These are phyloP conservation scores for Aureobasidium sp. DNA, from an alignment of 2,329 filamentous ascomycete genomes.

Conservation along the genomic window DNA sequence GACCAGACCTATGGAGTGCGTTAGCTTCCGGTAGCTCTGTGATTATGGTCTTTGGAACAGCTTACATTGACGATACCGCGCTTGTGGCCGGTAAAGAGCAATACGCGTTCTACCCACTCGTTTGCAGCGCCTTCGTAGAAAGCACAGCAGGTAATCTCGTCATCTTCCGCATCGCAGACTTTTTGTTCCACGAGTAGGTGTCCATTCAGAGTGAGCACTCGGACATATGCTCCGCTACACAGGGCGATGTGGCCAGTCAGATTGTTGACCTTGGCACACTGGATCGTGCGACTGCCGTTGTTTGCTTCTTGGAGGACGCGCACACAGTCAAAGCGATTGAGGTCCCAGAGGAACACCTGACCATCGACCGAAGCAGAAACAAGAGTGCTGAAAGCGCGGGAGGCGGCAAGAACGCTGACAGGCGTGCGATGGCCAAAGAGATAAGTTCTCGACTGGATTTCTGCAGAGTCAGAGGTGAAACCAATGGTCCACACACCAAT, in stretches of 20 bases:
- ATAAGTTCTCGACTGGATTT: constrained; percentile 67
- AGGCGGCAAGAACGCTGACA: constrained; percentile 73
- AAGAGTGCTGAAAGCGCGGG: constrained; percentile 79
- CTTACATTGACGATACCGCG: constrained; percentile 76
- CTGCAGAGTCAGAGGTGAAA: constrained; percentile 59
- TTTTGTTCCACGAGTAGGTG: constrained; percentile 72
- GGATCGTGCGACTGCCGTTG: constrained; percentile 48
- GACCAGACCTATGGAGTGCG: constrained; percentile 44
- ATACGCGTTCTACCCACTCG: constrained; percentile 80
- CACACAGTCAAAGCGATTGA: constrained; percentile 83
- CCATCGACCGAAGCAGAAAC: constrained; percentile 77
- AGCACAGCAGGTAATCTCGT: constrained; percentile 71
- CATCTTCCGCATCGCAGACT: constrained; percentile 56
- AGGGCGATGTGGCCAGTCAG: constrained; percentile 83
- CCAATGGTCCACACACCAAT: constrained; percentile 71
- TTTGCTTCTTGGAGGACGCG: constrained; percentile 35
- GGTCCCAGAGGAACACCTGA: constrained; percentile 82
- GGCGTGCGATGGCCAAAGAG: constrained; percentile 86
- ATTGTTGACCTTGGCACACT: constrained; percentile 82
- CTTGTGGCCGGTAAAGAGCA: constrained; percentile 84
- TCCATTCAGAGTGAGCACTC: constrained; percentile 83
- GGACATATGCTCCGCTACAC: constrained; percentile 64
- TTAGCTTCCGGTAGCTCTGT: not conserved
- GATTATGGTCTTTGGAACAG: not conserved
- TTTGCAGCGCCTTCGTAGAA: constrained; percentile 89